Base-by-base conservation (phyloP, 257 asterid genomes). In the Solanum lignicaule region DNA sequence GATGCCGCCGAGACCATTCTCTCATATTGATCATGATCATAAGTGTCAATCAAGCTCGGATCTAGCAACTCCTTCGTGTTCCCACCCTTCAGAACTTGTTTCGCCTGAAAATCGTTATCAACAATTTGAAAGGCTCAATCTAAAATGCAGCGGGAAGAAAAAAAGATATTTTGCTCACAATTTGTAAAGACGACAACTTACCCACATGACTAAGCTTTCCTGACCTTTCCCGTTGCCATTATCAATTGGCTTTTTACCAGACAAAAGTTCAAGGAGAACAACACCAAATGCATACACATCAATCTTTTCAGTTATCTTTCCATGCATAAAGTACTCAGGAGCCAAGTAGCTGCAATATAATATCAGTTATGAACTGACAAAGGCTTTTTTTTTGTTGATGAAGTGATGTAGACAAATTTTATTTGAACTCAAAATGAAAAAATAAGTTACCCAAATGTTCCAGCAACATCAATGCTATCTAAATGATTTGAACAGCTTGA, bases 251-350 rank as follows among this genome's bases (percentile, higher is more conserved):
- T 93, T 95, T 91, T 95, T 91, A 39, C 99, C 98, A 9, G 98
- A 93, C 83, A 96, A 88, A 87, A 96, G 96, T 93, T 96, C 99
- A 73, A 96, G 98, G 46, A 96, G 98, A 69, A 96, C 98, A 76
- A 96, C 98, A 41, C 99, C 99, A 90, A 93, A 96, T 83, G 99
- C 98, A 89, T 94, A 96, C 83, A 95, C 94, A 90, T 96, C 99
- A 86, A 96, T 91, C 87, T 94, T 94, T 46, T 95, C 95, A 58
- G 89, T 93, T 76, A 94, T 89, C 91, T 94, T 95, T 78, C 98
- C 99, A 79, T 95, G 96, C 95, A 94, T 88, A 90, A 96, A 91
- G 88, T 96, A 94, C 87, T 96, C 99, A 0, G 99, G 98, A 87
- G 99, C 99, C 93, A 97, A 91, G 91, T 95, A 97, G 89, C 98